Evolutionary conservation across 495 filamentous ascomycete species (phyloP).

Genomic region (Tuber melanosporum): DNA sequence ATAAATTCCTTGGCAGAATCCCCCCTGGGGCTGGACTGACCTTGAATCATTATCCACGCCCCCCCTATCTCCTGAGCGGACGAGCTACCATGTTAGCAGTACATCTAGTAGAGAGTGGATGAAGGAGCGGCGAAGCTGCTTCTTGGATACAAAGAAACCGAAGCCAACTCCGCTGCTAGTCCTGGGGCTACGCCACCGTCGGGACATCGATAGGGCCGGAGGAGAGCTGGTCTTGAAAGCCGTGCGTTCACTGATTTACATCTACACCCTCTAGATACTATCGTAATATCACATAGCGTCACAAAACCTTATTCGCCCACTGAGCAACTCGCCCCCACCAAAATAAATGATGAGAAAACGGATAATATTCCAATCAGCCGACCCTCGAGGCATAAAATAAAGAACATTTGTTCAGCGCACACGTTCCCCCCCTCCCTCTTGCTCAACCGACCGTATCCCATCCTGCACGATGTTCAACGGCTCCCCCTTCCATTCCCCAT

Average conservation of each 20-base stretch:
- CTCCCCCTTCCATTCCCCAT: background rate
- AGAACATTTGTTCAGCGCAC: background rate
- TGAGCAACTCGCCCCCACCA: background rate
- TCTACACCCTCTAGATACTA: background rate
- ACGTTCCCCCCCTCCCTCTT: background rate
- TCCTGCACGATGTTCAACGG: conserved; percentile 1
- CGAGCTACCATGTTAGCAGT: no score
- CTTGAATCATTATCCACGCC: background rate
- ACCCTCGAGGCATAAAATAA: background rate
- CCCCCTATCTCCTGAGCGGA: background rate
- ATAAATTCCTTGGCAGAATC: no score
- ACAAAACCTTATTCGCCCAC: background rate
- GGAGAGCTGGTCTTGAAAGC: background rate
- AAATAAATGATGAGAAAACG: background rate
- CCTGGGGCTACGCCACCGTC: no score
- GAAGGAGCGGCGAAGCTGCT: background rate
- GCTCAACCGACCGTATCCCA: background rate
- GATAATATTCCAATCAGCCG: background rate
- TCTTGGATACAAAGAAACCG: background rate
- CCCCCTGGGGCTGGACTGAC: background rate
- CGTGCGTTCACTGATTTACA: background rate
- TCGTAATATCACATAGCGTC: background rate
- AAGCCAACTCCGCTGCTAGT: no score
- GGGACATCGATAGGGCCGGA: no score
- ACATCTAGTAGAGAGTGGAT: no score